These are phyloP conservation scores for Colletotrichum acutatum DNA, from an alignment of 2,329 filamentous ascomycete species.

Conservation along the genomic window DNA sequence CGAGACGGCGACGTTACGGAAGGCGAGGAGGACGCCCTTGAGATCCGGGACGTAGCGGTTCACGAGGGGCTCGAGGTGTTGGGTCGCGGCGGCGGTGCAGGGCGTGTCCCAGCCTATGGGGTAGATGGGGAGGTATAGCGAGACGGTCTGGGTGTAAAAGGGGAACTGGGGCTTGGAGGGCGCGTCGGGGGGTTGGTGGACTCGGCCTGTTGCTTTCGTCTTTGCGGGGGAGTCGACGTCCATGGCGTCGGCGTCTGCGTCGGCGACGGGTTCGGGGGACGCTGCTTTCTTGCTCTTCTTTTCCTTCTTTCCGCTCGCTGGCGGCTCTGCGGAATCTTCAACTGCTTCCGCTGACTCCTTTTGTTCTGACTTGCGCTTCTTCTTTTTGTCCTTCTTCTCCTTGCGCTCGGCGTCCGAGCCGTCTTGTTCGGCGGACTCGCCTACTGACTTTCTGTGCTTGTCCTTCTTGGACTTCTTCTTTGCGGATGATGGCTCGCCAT, in stretches of 20 bases:
- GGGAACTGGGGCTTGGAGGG: constrained; percentile 66
- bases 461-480: constrained; percentile 32
- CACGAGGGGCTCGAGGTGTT: constrained; percentile 79
- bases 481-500: constrained; percentile 25
- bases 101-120: constrained; percentile 77
- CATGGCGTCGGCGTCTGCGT: constrained; percentile 48
- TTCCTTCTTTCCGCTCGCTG: constrained; percentile 36
- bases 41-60: constrained; percentile 81
- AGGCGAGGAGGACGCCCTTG: constrained; percentile 79
- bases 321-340: constrained; percentile 11
- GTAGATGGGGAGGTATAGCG: constrained; percentile 81
- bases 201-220: constrained; percentile 43
- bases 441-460: constrained; percentile 28
- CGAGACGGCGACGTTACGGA: constrained; percentile 75
- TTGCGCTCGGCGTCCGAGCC: constrained; percentile 43
- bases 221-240: constrained; percentile 50
- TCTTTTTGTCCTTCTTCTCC: constrained; percentile 47
- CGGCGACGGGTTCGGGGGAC: constrained; percentile 35
- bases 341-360: constrained; percentile 37
- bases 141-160: constrained; percentile 82
- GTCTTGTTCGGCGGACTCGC: constrained; percentile 38
- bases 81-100: constrained; percentile 76
- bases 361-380: constrained; percentile 47
- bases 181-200: constrained; percentile 49
- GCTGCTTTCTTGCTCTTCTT: constrained; percentile 42